These are phyloP conservation scores for Saturnispora halmiae DNA, from an alignment of 805 yeast species.

Conservation along the genomic window DNA sequence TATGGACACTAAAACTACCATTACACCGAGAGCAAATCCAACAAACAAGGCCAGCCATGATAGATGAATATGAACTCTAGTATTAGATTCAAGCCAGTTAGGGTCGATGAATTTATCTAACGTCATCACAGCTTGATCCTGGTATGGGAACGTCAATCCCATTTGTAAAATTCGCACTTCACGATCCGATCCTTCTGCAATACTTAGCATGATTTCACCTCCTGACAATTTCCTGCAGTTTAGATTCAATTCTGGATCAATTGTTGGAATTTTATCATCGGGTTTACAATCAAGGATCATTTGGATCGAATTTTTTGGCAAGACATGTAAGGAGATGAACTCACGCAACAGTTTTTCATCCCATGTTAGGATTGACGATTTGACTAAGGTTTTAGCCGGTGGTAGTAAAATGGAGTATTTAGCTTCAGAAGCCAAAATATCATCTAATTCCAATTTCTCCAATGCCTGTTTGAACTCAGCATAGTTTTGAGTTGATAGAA, in stretches of 20 bases:
- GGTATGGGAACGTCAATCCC: slow-evolving; percentile 45
- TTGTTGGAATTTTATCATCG: slow-evolving; percentile 34
- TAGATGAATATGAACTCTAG: slow-evolving; percentile 45
- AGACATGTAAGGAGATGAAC: slow-evolving; percentile 58
- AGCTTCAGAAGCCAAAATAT: slow-evolving; percentile 32
- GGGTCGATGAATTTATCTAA: slow-evolving; percentile 62
- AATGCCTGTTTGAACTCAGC: slow-evolving; percentile 38
- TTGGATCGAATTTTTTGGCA: slow-evolving; percentile 47
- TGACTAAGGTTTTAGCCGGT: slow-evolving; percentile 42
- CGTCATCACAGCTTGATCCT: slow-evolving; percentile 44
- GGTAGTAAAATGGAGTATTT: slow-evolving; percentile 68
- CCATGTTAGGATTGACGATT: slow-evolving; percentile 38
- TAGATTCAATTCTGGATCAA: slow-evolving; percentile 37
- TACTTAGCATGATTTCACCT: slow-evolving; percentile 31
- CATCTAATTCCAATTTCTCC: slow-evolving; percentile 33
- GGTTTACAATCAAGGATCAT: slow-evolving; percentile 37
- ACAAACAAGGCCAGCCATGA: slow-evolving; percentile 61
- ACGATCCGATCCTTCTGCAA: slow-evolving; percentile 42
- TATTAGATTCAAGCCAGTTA: slow-evolving; percentile 43
- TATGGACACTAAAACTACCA: slow-evolving; percentile 29
- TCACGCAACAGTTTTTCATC: slow-evolving; percentile 33
- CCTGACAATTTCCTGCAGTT: slow-evolving; percentile 34
- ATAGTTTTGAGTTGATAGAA: slow-evolving; percentile 48
- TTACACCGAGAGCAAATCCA: slow-evolving; percentile 56
- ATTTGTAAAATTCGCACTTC: slow-evolving; percentile 50